phyloP scores from a whole-genome alignment of 2,329 filamentous ascomycete genomes.

The Venturia asperata region DNA sequence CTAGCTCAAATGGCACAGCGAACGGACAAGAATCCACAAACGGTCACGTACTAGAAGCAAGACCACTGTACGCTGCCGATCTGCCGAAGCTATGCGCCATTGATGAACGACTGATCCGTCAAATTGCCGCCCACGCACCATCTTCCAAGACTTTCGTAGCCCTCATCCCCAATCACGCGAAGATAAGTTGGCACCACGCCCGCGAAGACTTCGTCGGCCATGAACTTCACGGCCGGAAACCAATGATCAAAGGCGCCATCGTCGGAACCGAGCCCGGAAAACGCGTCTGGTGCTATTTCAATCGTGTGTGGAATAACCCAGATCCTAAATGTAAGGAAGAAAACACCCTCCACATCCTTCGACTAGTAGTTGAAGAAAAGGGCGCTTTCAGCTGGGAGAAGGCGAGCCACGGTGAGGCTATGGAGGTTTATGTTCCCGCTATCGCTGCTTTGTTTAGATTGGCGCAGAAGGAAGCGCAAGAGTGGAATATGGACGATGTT shows the following conservation, averaged over 20 bases:
- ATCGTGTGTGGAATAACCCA: constrained; percentile 55
- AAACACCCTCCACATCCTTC: constrained; percentile 63
- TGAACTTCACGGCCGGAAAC: constrained; percentile 51
- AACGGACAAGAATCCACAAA: background rate
- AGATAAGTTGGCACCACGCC: constrained; percentile 69
- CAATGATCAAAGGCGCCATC: constrained; percentile 63
- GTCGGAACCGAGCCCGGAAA: constrained; percentile 44
- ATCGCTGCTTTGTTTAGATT: constrained; percentile 58
- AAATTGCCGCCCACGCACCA: constrained; percentile 40
- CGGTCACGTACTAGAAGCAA: constrained; percentile 25
- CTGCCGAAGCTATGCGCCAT: constrained; percentile 54
- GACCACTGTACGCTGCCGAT: constrained; percentile 51
- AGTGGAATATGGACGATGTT: constrained; percentile 64
- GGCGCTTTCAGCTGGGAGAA: constrained; percentile 18
- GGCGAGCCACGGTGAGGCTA: constrained; percentile 32
- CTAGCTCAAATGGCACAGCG: constrained; percentile 19
- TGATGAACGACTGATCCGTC: constrained; percentile 57
- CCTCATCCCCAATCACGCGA: constrained; percentile 59
- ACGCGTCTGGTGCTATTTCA: constrained; percentile 70
- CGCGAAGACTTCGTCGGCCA: constrained; percentile 72
- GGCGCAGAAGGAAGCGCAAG: constrained; percentile 62
- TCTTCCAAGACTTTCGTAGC: constrained; percentile 51
- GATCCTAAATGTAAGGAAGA: constrained; percentile 47
- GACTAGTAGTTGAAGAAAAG: constrained; percentile 54
- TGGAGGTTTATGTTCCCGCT: constrained; percentile 42